These are phyloP conservation scores for Thermomyces lanuginosus DNA, from an alignment of 2,329 filamentous ascomycete genomes.

Conservation along the genomic window DNA sequence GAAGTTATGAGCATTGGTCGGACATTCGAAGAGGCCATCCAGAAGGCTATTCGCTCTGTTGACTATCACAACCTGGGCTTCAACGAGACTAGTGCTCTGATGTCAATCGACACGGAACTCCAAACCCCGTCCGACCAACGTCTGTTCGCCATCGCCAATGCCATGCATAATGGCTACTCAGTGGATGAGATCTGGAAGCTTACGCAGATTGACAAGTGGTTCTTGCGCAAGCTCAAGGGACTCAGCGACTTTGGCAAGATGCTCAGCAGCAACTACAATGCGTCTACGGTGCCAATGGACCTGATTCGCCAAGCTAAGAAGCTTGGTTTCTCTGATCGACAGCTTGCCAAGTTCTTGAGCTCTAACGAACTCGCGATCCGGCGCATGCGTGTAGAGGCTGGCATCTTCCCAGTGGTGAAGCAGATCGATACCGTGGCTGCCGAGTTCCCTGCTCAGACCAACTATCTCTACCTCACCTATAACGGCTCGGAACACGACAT, in stretches of 20 bases:
- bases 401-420: constrained; percentile 80
- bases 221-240: constrained; percentile 78
- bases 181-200: constrained; percentile 97
- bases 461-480: constrained; percentile 94
- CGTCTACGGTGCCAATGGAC: constrained; percentile 46
- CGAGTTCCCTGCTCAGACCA: constrained; percentile 86
- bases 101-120: constrained; percentile 90
- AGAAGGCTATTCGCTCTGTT: constrained; percentile 90
- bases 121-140: constrained; percentile 96
- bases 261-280: constrained; percentile 49
- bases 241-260: constrained; percentile 75
- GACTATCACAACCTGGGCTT: constrained; percentile 94
- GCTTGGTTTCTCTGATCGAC: constrained; percentile 83
- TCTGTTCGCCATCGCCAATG: constrained; percentile 92
- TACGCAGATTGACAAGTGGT: constrained; percentile 99
- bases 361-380: constrained; percentile 88
- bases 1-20: constrained; percentile 97
- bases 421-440: constrained; percentile 97
- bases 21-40: constrained; percentile 94
- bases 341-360: constrained; percentile 84
- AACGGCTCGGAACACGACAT: constrained; percentile 79
- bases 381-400: constrained; percentile 65
- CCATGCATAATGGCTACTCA: constrained; percentile 84
- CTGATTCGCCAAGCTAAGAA: constrained; percentile 75
- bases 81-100: constrained; percentile 75